Conservation (phyloP, 345 rosid genomes). For the Mercurialis annua region DNA sequence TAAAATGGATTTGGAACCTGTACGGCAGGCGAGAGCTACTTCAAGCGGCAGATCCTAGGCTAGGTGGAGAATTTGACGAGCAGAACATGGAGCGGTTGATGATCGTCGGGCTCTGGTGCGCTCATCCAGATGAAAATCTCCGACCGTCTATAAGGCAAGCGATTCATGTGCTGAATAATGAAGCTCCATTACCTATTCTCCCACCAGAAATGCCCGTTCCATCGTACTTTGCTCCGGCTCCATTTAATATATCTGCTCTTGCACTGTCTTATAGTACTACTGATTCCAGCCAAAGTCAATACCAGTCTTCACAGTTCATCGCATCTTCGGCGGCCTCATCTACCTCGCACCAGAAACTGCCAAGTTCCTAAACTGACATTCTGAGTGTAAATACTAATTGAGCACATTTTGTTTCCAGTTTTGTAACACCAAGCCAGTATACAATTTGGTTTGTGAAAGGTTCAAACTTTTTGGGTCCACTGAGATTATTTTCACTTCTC, state of each 20-base stretch:
- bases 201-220: conserved; percentile 21
- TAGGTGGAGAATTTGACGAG: conserved; percentile 3
- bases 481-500: too few relatives aligned
- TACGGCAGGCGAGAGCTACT: conserved; percentile 20
- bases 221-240: conserved; percentile 13
- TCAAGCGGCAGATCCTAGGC: conserved; percentile 13
- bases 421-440: too few relatives aligned
- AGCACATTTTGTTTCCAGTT: too few relatives aligned
- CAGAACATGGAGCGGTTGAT: conserved; percentile 16
- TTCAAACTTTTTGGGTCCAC: too few relatives aligned
- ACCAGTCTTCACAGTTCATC: background rate
- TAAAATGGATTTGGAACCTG: conserved; percentile 21
- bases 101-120: conserved; percentile 22
- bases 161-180: conserved; percentile 19
- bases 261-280: background rate
- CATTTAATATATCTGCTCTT: background rate
- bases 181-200: conserved; percentile 25
- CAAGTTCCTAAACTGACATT: background rate
- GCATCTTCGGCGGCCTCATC: background rate
- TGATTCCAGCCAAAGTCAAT: background rate
- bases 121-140: conserved; percentile 18
- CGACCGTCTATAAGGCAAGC: conserved; percentile 26
- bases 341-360: background rate
- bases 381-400: background rate
- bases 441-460: too few relatives aligned